phyloP scores from a whole-genome alignment of 441 rosid species.

The Theobroma grandiflorum region DNA sequence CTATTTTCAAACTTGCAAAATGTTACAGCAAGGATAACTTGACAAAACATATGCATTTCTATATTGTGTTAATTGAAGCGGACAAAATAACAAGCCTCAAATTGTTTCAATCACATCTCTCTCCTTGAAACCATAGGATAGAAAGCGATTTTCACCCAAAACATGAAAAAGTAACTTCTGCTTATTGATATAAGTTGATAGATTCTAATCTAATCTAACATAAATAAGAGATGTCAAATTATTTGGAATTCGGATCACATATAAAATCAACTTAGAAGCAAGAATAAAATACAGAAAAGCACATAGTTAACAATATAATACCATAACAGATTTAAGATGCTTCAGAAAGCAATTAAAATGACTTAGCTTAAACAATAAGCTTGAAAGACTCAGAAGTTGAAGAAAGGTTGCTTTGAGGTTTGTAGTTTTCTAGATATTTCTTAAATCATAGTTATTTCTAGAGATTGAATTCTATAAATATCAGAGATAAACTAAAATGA shows the following conservation, averaged over 20 bases:
- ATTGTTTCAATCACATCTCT: not conserved
- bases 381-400: not conserved
- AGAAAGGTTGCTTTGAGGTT: not conserved
- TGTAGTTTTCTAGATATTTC: not conserved
- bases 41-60: not conserved
- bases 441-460: not conserved
- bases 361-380: not conserved
- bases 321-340: not conserved
- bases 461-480: not conserved
- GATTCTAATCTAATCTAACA: not conserved
- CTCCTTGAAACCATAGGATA: not conserved
- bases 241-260: not conserved
- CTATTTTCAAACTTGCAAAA: not conserved
- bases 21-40: not conserved
- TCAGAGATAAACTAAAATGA: not conserved
- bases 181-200: not conserved
- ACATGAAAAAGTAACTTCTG: not conserved
- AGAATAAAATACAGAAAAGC: not conserved
- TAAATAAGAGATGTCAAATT: not conserved
- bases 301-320: not conserved
- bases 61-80: not conserved
- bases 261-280: not conserved
- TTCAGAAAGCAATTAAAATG: not conserved
- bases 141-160: not conserved
- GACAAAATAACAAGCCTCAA: not conserved